Conservation (phyloP, 306 rosid genomes). For the Clitoria ternatea region DNA sequence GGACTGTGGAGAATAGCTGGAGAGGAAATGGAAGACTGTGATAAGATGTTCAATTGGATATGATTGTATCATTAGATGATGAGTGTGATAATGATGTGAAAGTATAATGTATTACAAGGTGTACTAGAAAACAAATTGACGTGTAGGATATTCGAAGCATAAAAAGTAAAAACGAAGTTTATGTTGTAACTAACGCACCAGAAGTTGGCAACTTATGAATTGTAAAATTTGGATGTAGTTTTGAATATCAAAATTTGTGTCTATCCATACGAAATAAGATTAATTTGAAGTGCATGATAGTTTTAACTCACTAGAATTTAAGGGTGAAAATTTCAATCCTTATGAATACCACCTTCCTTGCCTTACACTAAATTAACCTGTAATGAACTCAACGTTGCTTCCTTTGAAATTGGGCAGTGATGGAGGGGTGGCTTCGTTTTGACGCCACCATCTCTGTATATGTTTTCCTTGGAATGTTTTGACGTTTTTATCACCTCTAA, state of each 20-base stretch:
- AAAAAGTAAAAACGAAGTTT: neutral
- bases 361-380: neutral
- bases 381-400: neutral
- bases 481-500: neutral
- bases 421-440: neutral
- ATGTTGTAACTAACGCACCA: neutral
- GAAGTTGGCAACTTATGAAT: neutral
- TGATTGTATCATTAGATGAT: neutral
- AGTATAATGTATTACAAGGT: neutral
- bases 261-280: neutral
- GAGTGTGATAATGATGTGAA: constrained; percentile 4
- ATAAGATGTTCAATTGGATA: neutral
- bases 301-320: neutral
- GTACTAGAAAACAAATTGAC: neutral
- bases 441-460: neutral
- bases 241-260: neutral
- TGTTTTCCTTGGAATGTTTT: neutral
- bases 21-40: neutral
- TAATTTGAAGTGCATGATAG: neutral
- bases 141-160: neutral
- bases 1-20: neutral
- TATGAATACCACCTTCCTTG: neutral
- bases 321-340: neutral
- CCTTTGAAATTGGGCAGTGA: neutral
- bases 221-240: neutral